Evolutionary conservation across 257 asterid genomes (phyloP).

Genomic region (Voacanga thouarsii): DNA sequence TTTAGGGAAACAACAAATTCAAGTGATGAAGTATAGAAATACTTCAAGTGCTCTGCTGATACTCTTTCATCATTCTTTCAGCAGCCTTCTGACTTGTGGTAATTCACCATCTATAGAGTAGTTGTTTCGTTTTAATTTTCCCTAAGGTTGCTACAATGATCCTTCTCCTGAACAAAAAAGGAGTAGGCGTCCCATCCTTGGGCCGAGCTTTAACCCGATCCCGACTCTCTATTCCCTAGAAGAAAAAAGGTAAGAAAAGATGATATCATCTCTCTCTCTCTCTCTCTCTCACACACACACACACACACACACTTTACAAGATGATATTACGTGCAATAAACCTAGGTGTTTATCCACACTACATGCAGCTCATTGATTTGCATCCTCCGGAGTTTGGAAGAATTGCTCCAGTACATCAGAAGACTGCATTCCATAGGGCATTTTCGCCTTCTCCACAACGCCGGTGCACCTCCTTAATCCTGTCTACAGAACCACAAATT

Average conservation of each 20-base stretch:
- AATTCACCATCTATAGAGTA: slow-evolving; percentile 6
- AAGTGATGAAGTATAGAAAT: not conserved
- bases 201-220: not conserved
- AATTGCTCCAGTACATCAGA: slow-evolving; percentile 22
- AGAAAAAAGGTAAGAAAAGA: not conserved
- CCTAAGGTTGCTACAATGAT: slow-evolving; percentile 4
- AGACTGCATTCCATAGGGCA: slow-evolving; percentile 58
- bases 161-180: slow-evolving; percentile 32
- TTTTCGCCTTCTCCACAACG: slow-evolving; percentile 89
- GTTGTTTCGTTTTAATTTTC: slow-evolving; percentile 12
- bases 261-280: slow-evolving; percentile 18
- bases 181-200: slow-evolving; percentile 31
- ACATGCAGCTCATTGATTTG: slow-evolving; percentile 5
- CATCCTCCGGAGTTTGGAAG: slow-evolving; percentile 25
- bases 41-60: not conserved
- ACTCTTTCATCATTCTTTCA: not conserved
- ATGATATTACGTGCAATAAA: slow-evolving; percentile 22
- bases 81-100: not conserved
- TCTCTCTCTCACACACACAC: slow-evolving; percentile 15
- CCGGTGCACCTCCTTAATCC: slow-evolving; percentile 87
- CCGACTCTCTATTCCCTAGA: slow-evolving; percentile 7
- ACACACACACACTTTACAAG: slow-evolving; percentile 29
- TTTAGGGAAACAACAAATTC: not conserved
- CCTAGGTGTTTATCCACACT: slow-evolving; percentile 15
- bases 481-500: slow-evolving; percentile 80